Percentiles rank a stretch among this genome's conserved stretches.
These are phyloP conservation scores for Westerdykella aurantiaca DNA, from an alignment of 2,329 filamentous ascomycete genomes.

Conservation along the genomic window DNA sequence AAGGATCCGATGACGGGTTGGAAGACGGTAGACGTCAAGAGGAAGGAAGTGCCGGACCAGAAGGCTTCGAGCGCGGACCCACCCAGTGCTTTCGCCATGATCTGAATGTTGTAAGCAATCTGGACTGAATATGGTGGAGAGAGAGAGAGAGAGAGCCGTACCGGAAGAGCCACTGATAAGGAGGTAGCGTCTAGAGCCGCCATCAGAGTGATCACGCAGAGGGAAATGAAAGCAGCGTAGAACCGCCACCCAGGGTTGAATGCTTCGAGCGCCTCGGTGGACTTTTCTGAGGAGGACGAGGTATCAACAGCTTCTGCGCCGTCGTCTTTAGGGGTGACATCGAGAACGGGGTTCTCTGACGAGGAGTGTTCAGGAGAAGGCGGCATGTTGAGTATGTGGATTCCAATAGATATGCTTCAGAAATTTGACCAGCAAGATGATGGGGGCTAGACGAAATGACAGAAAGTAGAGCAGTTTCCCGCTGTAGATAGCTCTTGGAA, in stretches of 20 bases:
- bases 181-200: constrained; percentile 62
- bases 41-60: constrained; percentile 39
- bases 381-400: too few relatives aligned
- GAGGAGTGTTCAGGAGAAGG: too few relatives aligned
- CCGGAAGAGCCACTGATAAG: constrained; percentile 54
- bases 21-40: constrained; percentile 38
- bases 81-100: constrained; percentile 32
- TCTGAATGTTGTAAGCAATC: constrained; percentile 16
- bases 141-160: constrained; percentile 10
- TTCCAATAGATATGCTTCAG: too few relatives aligned
- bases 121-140: background rate
- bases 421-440: too few relatives aligned
- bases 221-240: constrained; percentile 46
- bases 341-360: too few relatives aligned
- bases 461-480: too few relatives aligned
- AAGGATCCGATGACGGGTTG: constrained; percentile 38
- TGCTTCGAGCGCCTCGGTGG: constrained; percentile 8
- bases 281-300: constrained; percentile 7
- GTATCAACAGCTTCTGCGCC: constrained; percentile 3
- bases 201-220: constrained; percentile 54
- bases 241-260: constrained; percentile 31
- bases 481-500: too few relatives aligned
- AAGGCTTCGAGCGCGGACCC: constrained; percentile 40
- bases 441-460: too few relatives aligned
- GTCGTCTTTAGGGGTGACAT: background rate